phyloP scores from a whole-genome alignment of 2,329 filamentous ascomycete species.

The Pseudofabraea citricarpa region DNA sequence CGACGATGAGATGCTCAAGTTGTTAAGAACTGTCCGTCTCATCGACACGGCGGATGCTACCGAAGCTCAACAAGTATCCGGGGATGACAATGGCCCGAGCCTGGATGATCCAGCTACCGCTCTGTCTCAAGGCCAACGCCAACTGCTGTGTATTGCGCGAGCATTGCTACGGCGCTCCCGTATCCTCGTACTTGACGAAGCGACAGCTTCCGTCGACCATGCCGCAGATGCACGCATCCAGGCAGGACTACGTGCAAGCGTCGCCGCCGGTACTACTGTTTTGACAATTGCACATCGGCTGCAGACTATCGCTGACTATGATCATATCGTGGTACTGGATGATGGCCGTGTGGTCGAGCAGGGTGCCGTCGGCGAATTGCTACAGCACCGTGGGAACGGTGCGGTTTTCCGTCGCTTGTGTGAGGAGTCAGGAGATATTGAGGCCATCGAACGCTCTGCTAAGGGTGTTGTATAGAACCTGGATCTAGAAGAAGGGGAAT shows the following conservation, averaged over 20 bases:
- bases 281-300: constrained; percentile 87
- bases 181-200: constrained; percentile 94
- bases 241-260: constrained; percentile 65
- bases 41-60: not conserved
- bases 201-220: constrained; percentile 85
- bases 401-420: not conserved
- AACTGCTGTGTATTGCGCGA: constrained; percentile 86
- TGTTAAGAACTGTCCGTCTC: not conserved
- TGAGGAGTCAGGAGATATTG: no score
- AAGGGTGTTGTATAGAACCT: no score
- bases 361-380: constrained; percentile 33
- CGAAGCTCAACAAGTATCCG: not conserved
- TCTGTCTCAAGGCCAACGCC: constrained; percentile 69
- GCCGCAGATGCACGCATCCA: constrained; percentile 93
- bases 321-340: constrained; percentile 92
- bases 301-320: constrained; percentile 83
- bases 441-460: no score
- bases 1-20: not conserved
- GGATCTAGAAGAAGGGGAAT: no score
- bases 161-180: constrained; percentile 79
- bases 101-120: not conserved
- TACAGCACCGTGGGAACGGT: not conserved
- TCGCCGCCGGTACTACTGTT: constrained; percentile 76
- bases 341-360: constrained; percentile 77
- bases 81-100: not conserved